phyloP scores from a whole-genome alignment of 2,329 filamentous ascomycete species.

The Elsinoe australis region DNA sequence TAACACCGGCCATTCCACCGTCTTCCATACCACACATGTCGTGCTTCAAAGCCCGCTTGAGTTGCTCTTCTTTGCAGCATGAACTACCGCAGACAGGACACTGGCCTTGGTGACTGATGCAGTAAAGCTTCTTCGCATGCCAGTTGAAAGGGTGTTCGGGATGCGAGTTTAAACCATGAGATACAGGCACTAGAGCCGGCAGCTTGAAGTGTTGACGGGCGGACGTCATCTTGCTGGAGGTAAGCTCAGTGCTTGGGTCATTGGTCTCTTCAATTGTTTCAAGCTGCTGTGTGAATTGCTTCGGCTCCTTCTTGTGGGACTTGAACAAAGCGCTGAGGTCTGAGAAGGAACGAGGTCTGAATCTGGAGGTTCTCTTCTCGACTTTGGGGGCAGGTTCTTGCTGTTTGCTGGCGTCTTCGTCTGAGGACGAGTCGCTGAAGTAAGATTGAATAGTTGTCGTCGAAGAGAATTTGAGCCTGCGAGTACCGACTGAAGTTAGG shows the following conservation, averaged over 20 bases:
- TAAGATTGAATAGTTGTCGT: neutral
- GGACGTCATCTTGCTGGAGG: slow-evolving; percentile 16
- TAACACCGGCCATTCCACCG: neutral
- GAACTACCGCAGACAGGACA: slow-evolving; percentile 19
- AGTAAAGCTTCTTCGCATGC: slow-evolving; percentile 22
- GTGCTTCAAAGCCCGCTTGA: slow-evolving; percentile 16
- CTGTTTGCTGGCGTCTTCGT: neutral
- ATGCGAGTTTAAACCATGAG: slow-evolving; percentile 8
- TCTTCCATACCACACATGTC: slow-evolving; percentile 2
- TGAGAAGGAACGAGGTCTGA: neutral
- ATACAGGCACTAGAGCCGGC: slow-evolving; percentile 4
- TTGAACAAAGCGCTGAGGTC: neutral
- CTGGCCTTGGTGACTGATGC: slow-evolving; percentile 17
- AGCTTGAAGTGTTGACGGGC: slow-evolving; percentile 17
- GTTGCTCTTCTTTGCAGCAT: slow-evolving; percentile 20
- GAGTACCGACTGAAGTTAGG: neutral
- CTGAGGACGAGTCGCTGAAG: slow-evolving; percentile 6
- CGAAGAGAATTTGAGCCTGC: neutral
- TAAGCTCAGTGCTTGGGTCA: neutral
- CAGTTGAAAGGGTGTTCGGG: slow-evolving; percentile 20
- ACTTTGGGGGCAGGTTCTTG: too few relatives aligned
- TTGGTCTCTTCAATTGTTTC: slow-evolving; percentile 9
- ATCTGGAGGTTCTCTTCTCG: neutral
- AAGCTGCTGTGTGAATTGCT: neutral
- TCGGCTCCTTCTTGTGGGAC: neutral